Evolutionary conservation across 2,329 filamentous ascomycete species (phyloP), one percentile per base, ranked within the genome.

Genomic region (Metarhizium rileyi): DNA sequence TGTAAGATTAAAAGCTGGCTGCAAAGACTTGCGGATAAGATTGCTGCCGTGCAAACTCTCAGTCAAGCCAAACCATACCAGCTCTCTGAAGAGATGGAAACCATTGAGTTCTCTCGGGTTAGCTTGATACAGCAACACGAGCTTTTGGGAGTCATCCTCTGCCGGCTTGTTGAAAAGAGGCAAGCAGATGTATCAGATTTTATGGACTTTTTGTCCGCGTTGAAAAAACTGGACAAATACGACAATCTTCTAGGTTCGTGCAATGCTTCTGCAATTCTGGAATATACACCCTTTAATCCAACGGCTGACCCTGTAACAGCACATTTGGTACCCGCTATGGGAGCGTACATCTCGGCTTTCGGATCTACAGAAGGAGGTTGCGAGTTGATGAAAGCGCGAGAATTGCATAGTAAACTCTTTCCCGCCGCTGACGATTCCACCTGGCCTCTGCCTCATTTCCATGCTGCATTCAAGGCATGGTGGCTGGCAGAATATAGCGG

Each of bases 401-500:
- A 81, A 36, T 68, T 96, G 1, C 83, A 95, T 61, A 68, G 75
- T 14, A 72, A 81, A 33, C 74, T 96, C 22, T 81, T 84, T 56
- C 76, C 78, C 35, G 76, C 78, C 18, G 71, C 79, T 43, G 86
- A 90, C 46, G 80, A 82, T 52, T 73, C 84, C 40, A 70, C 76
- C 16, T 95, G 90, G 87, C 74, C 77, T 22, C 65, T 95, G 36
- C 74, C 83, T 16, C 85, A 84, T 57, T 76, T 97, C 12, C 85
- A 90, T 58, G 87, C 90, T 43, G 85, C 88, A 3, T 77, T 90
- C 12, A 78, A 81, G 49, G 80, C 85, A 4, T 90, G 87, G 77
- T 98, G 93, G 93, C 77, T 96, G 44, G 84, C 88, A 28, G 90
- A 97, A 61, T 96, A 96, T 67, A 93, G 87, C 56, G 88, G 89